Evolutionary conservation across 148 eudicot species (phyloP).

Genomic region (Suaeda aralocaspica): DNA sequence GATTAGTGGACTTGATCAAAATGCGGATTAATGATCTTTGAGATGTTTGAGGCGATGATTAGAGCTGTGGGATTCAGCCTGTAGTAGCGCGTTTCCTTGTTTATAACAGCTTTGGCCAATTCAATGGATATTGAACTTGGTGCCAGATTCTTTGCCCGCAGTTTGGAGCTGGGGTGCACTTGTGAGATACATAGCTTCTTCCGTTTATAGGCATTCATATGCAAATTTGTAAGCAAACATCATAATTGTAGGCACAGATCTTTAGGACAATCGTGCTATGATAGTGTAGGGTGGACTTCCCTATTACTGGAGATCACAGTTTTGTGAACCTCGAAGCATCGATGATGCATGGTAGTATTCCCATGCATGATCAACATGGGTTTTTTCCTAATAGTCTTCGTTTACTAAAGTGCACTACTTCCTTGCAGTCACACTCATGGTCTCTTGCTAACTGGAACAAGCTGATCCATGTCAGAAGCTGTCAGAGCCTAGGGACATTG

Average conservation of each 20-base stretch:
- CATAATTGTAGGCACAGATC: conserved; percentile 42
- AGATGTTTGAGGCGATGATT: conserved; percentile 47
- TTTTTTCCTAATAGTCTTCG: conserved; percentile 69
- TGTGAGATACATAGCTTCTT: conserved; percentile 53
- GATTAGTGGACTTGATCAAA: conserved; percentile 78
- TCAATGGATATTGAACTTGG: conserved; percentile 35
- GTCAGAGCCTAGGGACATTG: conserved; percentile 52
- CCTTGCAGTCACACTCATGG: conserved; percentile 55
- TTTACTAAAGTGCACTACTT: conserved; percentile 73
- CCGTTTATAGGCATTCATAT: conserved; percentile 68
- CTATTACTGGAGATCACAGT: conserved; percentile 66
- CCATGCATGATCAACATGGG: conserved; percentile 50
- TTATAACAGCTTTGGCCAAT: conserved; percentile 65
- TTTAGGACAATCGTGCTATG: conserved; percentile 50
- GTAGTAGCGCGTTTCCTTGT: conserved; percentile 44
- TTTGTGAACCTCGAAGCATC: conserved; percentile 45
- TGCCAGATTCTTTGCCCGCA: conserved; percentile 54
- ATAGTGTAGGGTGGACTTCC: conserved; percentile 86
- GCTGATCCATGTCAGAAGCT: conserved; percentile 46
- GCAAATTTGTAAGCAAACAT: conserved; percentile 59
- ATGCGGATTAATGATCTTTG: conserved; percentile 49
- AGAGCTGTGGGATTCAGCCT: conserved; percentile 37
- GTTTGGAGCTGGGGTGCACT: conserved; percentile 45
- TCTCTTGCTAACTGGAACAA: conserved; percentile 45
- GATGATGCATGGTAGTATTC: conserved; percentile 52